Base-by-base conservation (phyloP, 495 filamentous ascomycete species). In the Tuber calosporum region DNA sequence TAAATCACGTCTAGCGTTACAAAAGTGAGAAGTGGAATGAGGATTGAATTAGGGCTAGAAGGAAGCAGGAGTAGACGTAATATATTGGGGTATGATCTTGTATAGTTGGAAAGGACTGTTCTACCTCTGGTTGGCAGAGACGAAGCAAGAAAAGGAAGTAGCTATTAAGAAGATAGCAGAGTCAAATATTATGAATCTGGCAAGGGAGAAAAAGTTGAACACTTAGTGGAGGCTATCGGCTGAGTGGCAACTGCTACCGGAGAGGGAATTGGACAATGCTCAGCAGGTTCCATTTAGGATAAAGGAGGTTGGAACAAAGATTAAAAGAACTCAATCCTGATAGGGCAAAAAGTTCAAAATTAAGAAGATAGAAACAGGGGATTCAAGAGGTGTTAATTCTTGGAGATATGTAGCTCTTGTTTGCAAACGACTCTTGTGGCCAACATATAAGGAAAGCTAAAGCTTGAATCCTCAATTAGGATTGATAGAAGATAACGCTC, bases 321-420 rank as follows among this genome's bases (percentile, higher is more conserved):
- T 41, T 43, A 1, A 43, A 43, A 43, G 1, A 43, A 43, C 42
- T 30, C 6, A 48, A 38, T 36, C 17, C 30, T 73, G n/a, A 53
- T 30, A 36, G 15, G 41, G 34, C n/a, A 73, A 73, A 37, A 73
- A 73, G 38, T 68, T 9, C 30, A 68, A 73, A 40, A 66, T 68
- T 42, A 37, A 70, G 41, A 53, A 70, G 13, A 20, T 40, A 6
- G 45, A 68, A 48, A 26, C 17, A 43, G 42, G 42, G 1, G 15
- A 72, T 40, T 17, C 37, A 3, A 73, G 22, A 15, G 62, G 37
- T 22, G 48, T 68, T 26, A 11, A 73, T 73, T 40, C 58, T 7
- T 73, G 71, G 41, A 20, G 26, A 48, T 73, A 73, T 73, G 71
- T 68, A 67, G 48, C 53, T 38, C 40, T 68, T 45, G n/a, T 73